A percentile compares a stretch with the other conserved stretches of the same genome.
Evolutionary conservation across 768 basidiomycete species (phyloP).

Genomic region (Heimioporus sp.): DNA sequence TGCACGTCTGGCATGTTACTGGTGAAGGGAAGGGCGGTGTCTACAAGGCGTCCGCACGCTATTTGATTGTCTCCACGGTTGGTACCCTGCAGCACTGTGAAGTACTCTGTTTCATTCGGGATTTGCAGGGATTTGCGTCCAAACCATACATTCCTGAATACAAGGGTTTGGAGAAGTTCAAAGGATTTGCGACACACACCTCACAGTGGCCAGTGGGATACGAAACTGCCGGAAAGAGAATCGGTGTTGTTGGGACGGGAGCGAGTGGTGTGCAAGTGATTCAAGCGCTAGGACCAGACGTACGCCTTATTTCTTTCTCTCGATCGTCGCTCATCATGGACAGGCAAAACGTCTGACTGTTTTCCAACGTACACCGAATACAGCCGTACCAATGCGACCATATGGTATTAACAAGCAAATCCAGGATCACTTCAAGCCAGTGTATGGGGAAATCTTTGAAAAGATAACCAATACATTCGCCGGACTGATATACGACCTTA

Average conservation of each 20-base stretch:
- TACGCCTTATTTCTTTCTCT: neutral
- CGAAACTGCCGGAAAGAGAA: slow-evolving; percentile 7
- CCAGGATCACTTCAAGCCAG: slow-evolving; percentile 5
- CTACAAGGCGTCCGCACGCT: slow-evolving; percentile 5
- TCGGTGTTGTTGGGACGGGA: slow-evolving; percentile 9
- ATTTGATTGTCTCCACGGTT: slow-evolving; percentile 6
- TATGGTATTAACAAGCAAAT: slow-evolving; percentile 7
- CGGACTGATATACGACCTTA: neutral
- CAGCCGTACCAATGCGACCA: slow-evolving; percentile 6
- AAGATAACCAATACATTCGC: slow-evolving; percentile 1
- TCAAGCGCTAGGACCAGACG: slow-evolving; percentile 5
- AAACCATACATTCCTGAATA: slow-evolving; percentile 6
- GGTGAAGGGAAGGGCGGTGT: neutral
- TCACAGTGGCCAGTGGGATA: slow-evolving; percentile 5
- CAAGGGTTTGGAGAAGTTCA: slow-evolving; percentile 4
- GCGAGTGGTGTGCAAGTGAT: slow-evolving; percentile 6
- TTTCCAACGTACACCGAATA: slow-evolving; percentile 10
- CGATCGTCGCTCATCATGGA: neutral
- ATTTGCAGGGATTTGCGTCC: slow-evolving; percentile 1
- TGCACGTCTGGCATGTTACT: slow-evolving; percentile 6
- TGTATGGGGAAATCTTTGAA: slow-evolving; percentile 6
- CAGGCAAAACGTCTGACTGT: slow-evolving; percentile 1
- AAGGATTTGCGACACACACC: slow-evolving; percentile 3
- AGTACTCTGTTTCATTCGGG: neutral
- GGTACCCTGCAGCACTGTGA: neutral